Conservation (phyloP, 495 filamentous ascomycete species). For the Penicilliopsis zonata region DNA sequence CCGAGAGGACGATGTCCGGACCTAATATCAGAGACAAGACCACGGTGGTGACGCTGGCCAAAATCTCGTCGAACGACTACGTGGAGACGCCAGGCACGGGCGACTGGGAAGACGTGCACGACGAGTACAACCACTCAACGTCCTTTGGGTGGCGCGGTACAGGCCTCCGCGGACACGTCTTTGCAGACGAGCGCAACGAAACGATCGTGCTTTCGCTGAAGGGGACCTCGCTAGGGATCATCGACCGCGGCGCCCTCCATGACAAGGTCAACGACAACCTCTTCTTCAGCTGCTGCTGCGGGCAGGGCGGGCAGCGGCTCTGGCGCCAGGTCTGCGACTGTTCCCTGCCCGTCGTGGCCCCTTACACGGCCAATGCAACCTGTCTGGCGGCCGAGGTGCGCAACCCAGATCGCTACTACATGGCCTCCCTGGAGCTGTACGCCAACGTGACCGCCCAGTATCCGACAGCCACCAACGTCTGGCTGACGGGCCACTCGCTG, state of each 20-base stretch:
- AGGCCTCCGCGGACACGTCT: constrained; percentile 86
- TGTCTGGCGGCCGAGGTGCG: constrained; percentile 65
- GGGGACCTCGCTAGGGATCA: too few relatives aligned
- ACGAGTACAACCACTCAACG: constrained; percentile 66
- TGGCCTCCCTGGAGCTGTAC: constrained; percentile 74
- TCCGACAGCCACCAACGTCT: constrained; percentile 69
- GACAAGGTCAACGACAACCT: constrained; percentile 97
- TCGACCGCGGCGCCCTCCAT: constrained; percentile 83
- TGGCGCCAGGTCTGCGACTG: constrained; percentile 92
- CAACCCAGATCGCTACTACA: constrained; percentile 83
- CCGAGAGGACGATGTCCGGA: constrained; percentile 60
- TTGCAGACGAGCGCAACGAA: constrained; percentile 68
- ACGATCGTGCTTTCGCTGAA: constrained; percentile 84
- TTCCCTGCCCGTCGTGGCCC: constrained; percentile 58
- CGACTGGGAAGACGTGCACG: constrained; percentile 76
- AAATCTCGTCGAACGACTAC: constrained; percentile 84
- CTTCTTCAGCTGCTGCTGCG: constrained; percentile 96
- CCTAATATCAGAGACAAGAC: constrained; percentile 81
- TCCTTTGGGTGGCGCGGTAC: constrained; percentile 86
- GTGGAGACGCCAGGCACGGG: constrained; percentile 53
- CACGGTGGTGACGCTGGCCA: constrained; percentile 71
- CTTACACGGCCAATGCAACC: constrained; percentile 82
- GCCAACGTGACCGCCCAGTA: constrained; percentile 85
- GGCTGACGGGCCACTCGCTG: constrained; percentile 82
- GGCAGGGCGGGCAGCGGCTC: constrained; percentile 72